Evolutionary conservation across 352 stramenopile genomes (phyloP).

Genomic region (Globisporangium ultimum): DNA sequence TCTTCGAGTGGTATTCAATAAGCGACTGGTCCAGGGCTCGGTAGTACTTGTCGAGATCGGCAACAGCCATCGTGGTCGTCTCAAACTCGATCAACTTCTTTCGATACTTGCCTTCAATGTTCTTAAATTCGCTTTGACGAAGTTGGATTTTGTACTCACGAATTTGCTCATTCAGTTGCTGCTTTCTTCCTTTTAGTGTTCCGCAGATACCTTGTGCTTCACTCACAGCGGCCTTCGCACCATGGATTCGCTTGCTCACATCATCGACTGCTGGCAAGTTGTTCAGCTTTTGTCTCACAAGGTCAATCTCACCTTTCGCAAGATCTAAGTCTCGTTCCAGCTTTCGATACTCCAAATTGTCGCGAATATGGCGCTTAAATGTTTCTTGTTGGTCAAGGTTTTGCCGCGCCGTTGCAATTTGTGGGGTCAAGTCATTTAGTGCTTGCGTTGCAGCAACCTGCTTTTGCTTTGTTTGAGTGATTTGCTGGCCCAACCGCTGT

Average conservation of each 20-base stretch:
- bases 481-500: constrained; percentile 32
- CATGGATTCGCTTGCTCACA: constrained; percentile 38
- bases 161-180: constrained; percentile 52
- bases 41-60: constrained; percentile 98
- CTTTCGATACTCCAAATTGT: constrained; percentile 73
- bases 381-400: constrained; percentile 50
- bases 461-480: constrained; percentile 40
- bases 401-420: constrained; percentile 36
- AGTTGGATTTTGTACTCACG: constrained; percentile 64
- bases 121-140: constrained; percentile 73
- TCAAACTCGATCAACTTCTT: constrained; percentile 95
- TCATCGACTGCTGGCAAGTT: constrained; percentile 45
- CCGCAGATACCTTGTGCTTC: constrained; percentile 31
- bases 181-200: constrained; percentile 43
- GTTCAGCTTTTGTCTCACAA: constrained; percentile 44
- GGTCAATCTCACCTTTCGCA: constrained; percentile 31
- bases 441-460: constrained; percentile 31
- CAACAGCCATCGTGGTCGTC: constrained; percentile 94
- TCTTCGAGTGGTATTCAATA: constrained; percentile 97
- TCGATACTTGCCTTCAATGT: constrained; percentile 93
- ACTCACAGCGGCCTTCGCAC: constrained; percentile 27
- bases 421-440: constrained; percentile 42
- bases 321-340: constrained; percentile 46
- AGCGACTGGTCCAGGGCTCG: constrained; percentile 94
- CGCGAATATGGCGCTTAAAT: constrained; percentile 65